A percentile compares a stretch with the other conserved stretches of the same genome.
Evolutionary conservation across 352 stramenopile species (phyloP).

Genomic region (Phytophthora sansomeana): DNA sequence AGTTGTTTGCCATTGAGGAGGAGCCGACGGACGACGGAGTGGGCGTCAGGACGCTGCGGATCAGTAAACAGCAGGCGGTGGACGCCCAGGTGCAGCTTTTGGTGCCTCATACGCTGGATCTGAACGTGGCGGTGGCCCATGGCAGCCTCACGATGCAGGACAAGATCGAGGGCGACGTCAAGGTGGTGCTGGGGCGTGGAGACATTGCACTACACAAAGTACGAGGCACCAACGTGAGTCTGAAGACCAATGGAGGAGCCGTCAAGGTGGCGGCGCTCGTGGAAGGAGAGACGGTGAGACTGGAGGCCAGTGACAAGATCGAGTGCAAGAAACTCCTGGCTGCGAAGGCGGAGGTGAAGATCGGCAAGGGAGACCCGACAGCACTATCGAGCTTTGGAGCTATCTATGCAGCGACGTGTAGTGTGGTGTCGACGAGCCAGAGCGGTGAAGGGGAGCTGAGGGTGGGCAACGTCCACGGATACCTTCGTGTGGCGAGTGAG

Average conservation of each 20-base stretch:
- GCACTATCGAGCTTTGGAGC: slow-evolving; percentile 60
- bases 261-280: slow-evolving; percentile 58
- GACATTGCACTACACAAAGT: slow-evolving; percentile 72
- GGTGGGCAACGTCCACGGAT: slow-evolving; percentile 78
- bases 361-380: slow-evolving; percentile 42
- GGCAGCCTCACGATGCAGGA: slow-evolving; percentile 58
- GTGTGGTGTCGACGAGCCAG: slow-evolving; percentile 49
- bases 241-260: slow-evolving; percentile 72
- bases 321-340: slow-evolving; percentile 78
- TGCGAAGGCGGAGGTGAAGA: slow-evolving; percentile 53
- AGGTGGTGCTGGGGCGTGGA: slow-evolving; percentile 63
- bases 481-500: slow-evolving; percentile 65
- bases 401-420: slow-evolving; percentile 73
- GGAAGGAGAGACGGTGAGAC: slow-evolving; percentile 62
- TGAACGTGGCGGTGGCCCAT: slow-evolving; percentile 57
- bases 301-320: slow-evolving; percentile 50
- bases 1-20: slow-evolving; percentile 41
- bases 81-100: slow-evolving; percentile 37
- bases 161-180: slow-evolving; percentile 81
- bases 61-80: slow-evolving; percentile 35
- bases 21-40: slow-evolving; percentile 12
- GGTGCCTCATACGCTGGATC: slow-evolving; percentile 51
- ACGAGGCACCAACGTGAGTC: slow-evolving; percentile 56
- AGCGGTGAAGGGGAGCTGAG: slow-evolving; percentile 36
- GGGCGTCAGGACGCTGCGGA: slow-evolving; percentile 31